Percentiles rank a stretch among this genome's conserved stretches.
Conservation (phyloP, 164 flowering plant genomes). For the Brasenia schreberi region DNA sequence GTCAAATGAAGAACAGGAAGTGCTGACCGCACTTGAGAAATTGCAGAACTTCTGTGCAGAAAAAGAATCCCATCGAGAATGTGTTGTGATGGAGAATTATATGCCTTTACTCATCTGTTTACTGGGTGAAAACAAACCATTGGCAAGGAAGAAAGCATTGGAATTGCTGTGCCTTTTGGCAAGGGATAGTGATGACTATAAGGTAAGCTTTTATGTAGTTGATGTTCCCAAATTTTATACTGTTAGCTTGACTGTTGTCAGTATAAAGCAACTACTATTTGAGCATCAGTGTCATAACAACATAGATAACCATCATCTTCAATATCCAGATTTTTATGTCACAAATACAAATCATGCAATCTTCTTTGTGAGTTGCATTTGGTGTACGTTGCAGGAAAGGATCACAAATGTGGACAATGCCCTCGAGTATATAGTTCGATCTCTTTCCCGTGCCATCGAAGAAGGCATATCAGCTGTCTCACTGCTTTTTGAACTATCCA, state of each 20-base stretch:
- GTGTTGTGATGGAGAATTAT: conserved; percentile 57
- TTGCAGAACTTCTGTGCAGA: conserved; percentile 44
- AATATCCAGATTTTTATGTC: too few relatives aligned
- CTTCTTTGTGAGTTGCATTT: not conserved
- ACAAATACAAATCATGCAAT: too few relatives aligned
- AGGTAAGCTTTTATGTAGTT: conserved; percentile 24
- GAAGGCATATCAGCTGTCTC: conserved; percentile 52
- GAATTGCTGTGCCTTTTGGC: conserved; percentile 37
- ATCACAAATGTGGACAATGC: conserved; percentile 28
- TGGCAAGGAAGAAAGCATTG: conserved; percentile 19
- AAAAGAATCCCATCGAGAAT: conserved; percentile 46
- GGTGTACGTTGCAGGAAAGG: conserved; percentile 34
- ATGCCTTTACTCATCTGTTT: conserved; percentile 33
- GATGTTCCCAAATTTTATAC: too few relatives aligned
- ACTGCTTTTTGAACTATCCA: conserved; percentile 51
- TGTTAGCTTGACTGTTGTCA: too few relatives aligned
- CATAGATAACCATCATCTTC: too few relatives aligned
- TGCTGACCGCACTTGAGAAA: conserved; percentile 30
- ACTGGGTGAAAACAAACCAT: conserved; percentile 30
- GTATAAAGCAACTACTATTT: too few relatives aligned
- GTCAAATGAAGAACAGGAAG: conserved; percentile 35
- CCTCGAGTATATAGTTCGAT: conserved; percentile 36
- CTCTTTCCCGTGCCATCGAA: conserved; percentile 40
- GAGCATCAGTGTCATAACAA: too few relatives aligned
- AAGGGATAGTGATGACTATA: conserved; percentile 39